Conservation (phyloP, 164 flowering plant genomes). For the Tetrastigma voinierianum region DNA sequence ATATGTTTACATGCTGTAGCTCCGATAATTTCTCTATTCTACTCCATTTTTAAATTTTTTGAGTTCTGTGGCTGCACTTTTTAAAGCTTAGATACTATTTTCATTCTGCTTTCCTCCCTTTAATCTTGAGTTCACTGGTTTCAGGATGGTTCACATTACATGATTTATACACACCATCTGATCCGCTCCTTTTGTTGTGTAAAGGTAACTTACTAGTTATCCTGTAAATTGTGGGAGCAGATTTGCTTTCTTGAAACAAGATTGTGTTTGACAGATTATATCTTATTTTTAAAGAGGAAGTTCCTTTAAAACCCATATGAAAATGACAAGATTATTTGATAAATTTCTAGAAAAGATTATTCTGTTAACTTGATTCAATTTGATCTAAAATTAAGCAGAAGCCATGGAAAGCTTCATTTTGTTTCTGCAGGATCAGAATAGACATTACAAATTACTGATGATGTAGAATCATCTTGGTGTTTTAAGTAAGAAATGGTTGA, state of each 20-base stretch:
- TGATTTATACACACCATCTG: slow-evolving; percentile 95
- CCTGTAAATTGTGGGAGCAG: neutral
- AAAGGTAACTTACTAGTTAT: slow-evolving; percentile 47
- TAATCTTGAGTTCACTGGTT: slow-evolving; percentile 13
- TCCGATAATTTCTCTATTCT: too few species aligned
- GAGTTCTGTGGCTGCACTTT: neutral
- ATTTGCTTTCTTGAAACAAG: neutral
- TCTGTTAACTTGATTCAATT: neutral
- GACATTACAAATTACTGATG: slow-evolving; percentile 80
- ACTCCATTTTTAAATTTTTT: too few species aligned
- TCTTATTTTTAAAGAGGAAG: neutral
- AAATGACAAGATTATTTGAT: neutral
- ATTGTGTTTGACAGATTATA: neutral
- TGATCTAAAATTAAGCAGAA: neutral
- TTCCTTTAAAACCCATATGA: neutral
- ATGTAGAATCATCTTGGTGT: slow-evolving; percentile 55
- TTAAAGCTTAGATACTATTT: neutral
- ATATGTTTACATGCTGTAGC: too few species aligned
- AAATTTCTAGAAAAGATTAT: neutral
- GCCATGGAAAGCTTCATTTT: slow-evolving; percentile 14
- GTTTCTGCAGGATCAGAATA: slow-evolving; percentile 64
- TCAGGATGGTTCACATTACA: slow-evolving; percentile 90
- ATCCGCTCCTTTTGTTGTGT: slow-evolving; percentile 92
- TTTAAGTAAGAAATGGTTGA: neutral
- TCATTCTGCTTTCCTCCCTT: slow-evolving; percentile 3